Percentiles rank a stretch among this genome's conserved stretches.
phyloP scores from a whole-genome alignment of 768 basidiomycete species.

The Gloeopeniophorella convolvens region DNA sequence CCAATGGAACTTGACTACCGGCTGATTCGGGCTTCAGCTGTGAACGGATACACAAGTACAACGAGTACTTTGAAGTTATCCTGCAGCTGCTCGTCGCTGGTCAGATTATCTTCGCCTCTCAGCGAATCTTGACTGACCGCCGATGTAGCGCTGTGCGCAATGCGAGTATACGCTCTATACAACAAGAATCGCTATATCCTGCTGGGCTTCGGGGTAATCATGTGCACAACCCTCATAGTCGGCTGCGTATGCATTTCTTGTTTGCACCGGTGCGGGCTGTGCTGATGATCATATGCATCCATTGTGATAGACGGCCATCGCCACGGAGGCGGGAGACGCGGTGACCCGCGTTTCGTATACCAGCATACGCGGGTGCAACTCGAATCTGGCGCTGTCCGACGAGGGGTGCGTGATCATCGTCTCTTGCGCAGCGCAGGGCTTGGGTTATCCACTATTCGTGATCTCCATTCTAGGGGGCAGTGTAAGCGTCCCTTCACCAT shows the following conservation, averaged over 20 bases:
- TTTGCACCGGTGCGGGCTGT: not conserved
- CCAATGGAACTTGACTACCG: no score
- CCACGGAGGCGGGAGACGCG: not conserved
- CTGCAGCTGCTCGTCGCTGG: not conserved
- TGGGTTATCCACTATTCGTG: no score
- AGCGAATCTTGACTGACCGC: not conserved
- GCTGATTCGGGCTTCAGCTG: not conserved
- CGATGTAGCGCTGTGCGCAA: not conserved
- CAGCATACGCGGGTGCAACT: not conserved
- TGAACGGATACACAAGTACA: not conserved
- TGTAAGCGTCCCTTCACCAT: not conserved
- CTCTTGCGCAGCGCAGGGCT: no score
- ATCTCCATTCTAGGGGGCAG: not conserved
- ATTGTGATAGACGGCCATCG: not conserved
- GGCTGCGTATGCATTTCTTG: not conserved
- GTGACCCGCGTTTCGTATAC: no score
- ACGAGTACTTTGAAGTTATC: not conserved
- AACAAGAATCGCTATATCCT: not conserved
- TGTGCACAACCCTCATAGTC: not conserved
- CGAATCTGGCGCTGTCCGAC: not conserved
- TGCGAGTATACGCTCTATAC: constrained; percentile 3
- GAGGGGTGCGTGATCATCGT: constrained; percentile 4
- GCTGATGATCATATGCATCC: no score
- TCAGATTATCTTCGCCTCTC: not conserved
- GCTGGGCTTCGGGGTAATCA: not conserved